Evolutionary conservation across 2,329 filamentous ascomycete species (phyloP), one percentile per base, ranked within the genome.

Genomic region (Verticillium isaacii): DNA sequence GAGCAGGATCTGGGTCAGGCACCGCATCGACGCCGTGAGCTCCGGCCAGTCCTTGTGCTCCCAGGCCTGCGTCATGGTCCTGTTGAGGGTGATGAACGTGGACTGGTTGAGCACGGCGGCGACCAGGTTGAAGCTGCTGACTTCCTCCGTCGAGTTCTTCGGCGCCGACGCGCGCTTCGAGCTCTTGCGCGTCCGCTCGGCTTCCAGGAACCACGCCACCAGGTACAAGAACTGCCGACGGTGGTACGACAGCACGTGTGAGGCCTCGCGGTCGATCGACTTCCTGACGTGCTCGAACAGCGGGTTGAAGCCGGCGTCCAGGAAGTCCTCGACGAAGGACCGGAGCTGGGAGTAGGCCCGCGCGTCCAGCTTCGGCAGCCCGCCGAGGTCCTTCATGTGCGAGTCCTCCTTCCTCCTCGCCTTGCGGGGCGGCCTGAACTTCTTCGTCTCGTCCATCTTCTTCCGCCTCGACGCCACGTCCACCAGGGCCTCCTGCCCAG

Each of bases 221-320:
- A 97, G 82, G 70, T 96, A 98, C 75, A 97, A 96, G 74, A 92
- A 97, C 68, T 98, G 94, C 32, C 89, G 85, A 2, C 86, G 83
- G 69, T 97, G 93, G 61, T 90, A 87, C 52, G 87, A 85, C 61
- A 92, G 81, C 0, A 97, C 82, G 65, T 96, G 89, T 32, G 94
- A 87, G 1, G 90, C 90, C 75, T 98, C 93, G 29, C 94, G 87
- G 69, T 97, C 94, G 60, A 99, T 90, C 2, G 93, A 92, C 74
- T 92, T 94, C 59, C 95, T 88, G 14, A 97, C 79, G 69, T 96
- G 91, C 56, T 86, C 84, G 70, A 98, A 97, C 0, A 93, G 79
- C 4, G 93, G 93, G 71, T 98, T 99, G 79, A 99, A 99, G 0
- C 92, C 91, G 0, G 94, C 93, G 73, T 99, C 94, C 3, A 99